Evolutionary conservation across 2,329 filamentous ascomycete genomes (phyloP).

Genomic region (Pseudonectria buxi): DNA sequence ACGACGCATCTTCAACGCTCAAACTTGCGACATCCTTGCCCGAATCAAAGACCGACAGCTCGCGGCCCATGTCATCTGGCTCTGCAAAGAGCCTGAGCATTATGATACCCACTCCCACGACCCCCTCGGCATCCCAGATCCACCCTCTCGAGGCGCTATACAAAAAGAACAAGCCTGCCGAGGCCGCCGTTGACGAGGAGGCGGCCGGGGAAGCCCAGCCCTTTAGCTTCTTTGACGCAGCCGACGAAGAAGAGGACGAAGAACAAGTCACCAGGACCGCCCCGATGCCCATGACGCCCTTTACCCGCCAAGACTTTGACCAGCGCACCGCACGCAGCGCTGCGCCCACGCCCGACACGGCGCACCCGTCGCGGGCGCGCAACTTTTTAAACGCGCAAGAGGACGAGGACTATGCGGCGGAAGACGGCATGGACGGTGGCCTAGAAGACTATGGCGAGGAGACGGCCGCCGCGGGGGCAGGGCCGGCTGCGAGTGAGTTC

Average conservation of each 20-base stretch:
- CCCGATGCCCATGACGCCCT: slow-evolving; percentile 70
- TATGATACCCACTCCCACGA: slow-evolving; percentile 43
- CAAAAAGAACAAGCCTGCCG: slow-evolving; percentile 57
- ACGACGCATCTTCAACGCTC: slow-evolving; percentile 5
- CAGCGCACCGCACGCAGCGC: slow-evolving; percentile 73
- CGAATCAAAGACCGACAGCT: slow-evolving; percentile 22
- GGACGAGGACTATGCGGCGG: slow-evolving; percentile 24
- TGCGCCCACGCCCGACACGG: slow-evolving; percentile 91
- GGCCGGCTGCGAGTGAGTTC: slow-evolving; percentile 43
- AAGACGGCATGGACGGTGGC: slow-evolving; percentile 40
- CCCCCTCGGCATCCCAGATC: slow-evolving; percentile 45
- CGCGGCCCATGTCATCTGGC: slow-evolving; percentile 43
- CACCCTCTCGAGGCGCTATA: slow-evolving; percentile 91
- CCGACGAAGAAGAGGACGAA: slow-evolving; percentile 37
- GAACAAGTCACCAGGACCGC: slow-evolving; percentile 28
- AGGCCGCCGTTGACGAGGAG: slow-evolving; percentile 25
- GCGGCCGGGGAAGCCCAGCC: slow-evolving; percentile 40
- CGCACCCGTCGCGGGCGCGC: slow-evolving; percentile 61
- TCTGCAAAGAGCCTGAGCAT: slow-evolving; percentile 47
- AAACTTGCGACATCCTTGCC: slow-evolving; percentile 16
- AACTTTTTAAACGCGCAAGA: slow-evolving; percentile 46
- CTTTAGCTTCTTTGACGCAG: slow-evolving; percentile 72
- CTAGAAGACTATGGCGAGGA: slow-evolving; percentile 27
- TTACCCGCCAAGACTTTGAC: slow-evolving; percentile 70
- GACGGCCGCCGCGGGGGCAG: slow-evolving; percentile 19